These are phyloP conservation scores for Penicillium cinerascens DNA, from an alignment of 495 filamentous ascomycete species.

Conservation along the genomic window DNA sequence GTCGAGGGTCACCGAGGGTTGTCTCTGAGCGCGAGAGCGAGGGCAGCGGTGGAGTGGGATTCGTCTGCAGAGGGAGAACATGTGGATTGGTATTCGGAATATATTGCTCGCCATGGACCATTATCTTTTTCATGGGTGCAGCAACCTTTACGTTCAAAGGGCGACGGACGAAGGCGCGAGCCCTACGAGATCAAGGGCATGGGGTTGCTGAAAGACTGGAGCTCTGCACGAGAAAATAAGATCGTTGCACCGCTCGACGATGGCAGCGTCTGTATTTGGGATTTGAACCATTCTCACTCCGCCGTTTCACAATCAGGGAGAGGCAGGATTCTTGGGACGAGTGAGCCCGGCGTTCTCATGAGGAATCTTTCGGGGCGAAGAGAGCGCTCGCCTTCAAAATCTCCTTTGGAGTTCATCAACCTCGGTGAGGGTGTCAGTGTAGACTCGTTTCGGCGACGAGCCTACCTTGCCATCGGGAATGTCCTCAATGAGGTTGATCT, in stretches of 20 bases:
- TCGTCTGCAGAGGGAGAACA: constrained; percentile 60
- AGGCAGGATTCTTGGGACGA: constrained; percentile 64
- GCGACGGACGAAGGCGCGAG: constrained; percentile 35
- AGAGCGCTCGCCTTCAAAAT: constrained; percentile 39
- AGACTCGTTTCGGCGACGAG: constrained; percentile 64
- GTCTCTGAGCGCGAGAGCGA: constrained; percentile 40
- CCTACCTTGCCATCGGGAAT: constrained; percentile 74
- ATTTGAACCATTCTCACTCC: constrained; percentile 60
- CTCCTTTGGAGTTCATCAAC: constrained; percentile 57
- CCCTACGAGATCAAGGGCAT: constrained; percentile 58
- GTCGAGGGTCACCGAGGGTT: constrained; percentile 12
- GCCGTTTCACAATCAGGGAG: constrained; percentile 38
- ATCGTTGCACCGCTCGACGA: constrained; percentile 80
- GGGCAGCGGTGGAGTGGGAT: constrained; percentile 75
- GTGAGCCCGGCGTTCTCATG: constrained; percentile 60
- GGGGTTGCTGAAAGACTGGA: constrained; percentile 56
- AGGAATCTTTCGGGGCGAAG: constrained; percentile 41
- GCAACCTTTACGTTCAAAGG: constrained; percentile 41
- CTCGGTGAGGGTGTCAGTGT: constrained; percentile 81
- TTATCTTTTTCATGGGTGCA: constrained; percentile 73
- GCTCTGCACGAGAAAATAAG: constrained; percentile 45
- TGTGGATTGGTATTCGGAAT: constrained; percentile 83
- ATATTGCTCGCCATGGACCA: constrained; percentile 75
- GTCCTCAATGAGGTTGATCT: constrained; percentile 80
- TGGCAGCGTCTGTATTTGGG: constrained; percentile 83